A percentile compares a stretch with the other conserved stretches of the same genome.
Evolutionary conservation across 768 basidiomycete genomes (phyloP).

Genomic region (Lentinula raphanica): DNA sequence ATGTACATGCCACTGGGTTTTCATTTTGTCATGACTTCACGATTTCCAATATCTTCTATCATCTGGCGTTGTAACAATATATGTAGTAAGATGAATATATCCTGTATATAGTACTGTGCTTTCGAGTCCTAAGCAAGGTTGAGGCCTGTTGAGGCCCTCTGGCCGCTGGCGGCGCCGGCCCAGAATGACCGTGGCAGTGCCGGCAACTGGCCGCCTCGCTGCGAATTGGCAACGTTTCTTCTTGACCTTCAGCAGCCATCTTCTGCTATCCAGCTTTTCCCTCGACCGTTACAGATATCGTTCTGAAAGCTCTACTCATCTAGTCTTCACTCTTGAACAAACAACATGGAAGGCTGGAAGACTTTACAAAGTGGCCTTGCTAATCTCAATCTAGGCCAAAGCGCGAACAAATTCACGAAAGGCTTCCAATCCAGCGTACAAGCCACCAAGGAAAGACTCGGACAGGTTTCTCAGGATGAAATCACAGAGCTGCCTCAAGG

Average conservation of each 20-base stretch:
- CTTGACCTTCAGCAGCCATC: neutral
- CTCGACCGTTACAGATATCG: neutral
- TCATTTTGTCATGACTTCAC: too few relatives aligned
- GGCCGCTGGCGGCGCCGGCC: neutral
- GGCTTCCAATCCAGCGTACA: conserved; percentile 80
- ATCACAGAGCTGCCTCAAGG: conserved; percentile 93
- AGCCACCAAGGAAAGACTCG: conserved; percentile 82
- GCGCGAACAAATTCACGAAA: conserved; percentile 71
- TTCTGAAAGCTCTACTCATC: neutral
- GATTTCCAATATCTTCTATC: too few relatives aligned
- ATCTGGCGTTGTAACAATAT: too few relatives aligned
- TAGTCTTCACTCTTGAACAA: neutral
- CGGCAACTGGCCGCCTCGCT: neutral
- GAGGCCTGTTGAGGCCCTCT: too few relatives aligned
- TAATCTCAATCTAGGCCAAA: conserved; percentile 67
- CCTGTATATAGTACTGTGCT: too few relatives aligned
- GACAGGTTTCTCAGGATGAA: conserved; percentile 84
- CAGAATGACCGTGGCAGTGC: neutral
- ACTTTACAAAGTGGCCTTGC: conserved; percentile 61
- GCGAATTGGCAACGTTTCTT: neutral
- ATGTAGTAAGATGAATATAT: too few relatives aligned
- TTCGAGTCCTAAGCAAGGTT: too few relatives aligned
- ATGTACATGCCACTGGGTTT: too few relatives aligned
- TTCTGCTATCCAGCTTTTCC: neutral
- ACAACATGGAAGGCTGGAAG: conserved; percentile 59